Percentiles rank a stretch among this genome's conserved stretches.
phyloP scores from a whole-genome alignment of 169 alveolate genomes.

The Plasmodium billcollinsi region DNA sequence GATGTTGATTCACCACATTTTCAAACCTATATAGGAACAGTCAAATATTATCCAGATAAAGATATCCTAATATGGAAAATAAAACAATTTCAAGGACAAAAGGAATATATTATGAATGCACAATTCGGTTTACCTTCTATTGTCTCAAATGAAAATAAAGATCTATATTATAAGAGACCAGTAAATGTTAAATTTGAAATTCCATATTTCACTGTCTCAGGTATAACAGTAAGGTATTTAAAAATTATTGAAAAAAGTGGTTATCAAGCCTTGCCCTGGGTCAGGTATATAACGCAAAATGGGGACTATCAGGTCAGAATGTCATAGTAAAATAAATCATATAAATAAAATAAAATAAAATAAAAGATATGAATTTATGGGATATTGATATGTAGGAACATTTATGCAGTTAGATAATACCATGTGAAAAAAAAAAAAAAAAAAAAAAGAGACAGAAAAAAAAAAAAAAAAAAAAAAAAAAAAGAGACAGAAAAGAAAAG shows the following conservation, averaged over 20 bases:
- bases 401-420: too few relatives aligned
- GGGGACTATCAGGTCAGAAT: constrained; percentile 99
- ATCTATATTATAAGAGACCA: constrained; percentile 94
- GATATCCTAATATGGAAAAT: constrained; percentile 97
- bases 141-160: constrained; percentile 91
- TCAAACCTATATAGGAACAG: constrained; percentile 97
- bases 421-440: background rate
- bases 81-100: constrained; percentile 98
- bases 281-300: constrained; percentile 98
- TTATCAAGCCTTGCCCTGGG: constrained; percentile 99
- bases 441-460: background rate
- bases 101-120: constrained; percentile 97
- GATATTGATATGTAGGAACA: too few relatives aligned
- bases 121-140: constrained; percentile 98
- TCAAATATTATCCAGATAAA: constrained; percentile 96
- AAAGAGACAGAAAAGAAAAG: background rate
- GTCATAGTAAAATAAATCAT: constrained; percentile 80
- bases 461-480: background rate
- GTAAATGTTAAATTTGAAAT: constrained; percentile 98
- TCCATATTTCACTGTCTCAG: constrained; percentile 99
- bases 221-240: constrained; percentile 97
- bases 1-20: constrained; percentile 97
- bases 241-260: constrained; percentile 98
- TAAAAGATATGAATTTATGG: background rate
- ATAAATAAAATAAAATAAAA: background rate